A percentile compares a stretch with the other conserved stretches of the same genome.
Evolutionary conservation across 768 basidiomycete genomes (phyloP).

Genomic region (Cytidiella melzeri): DNA sequence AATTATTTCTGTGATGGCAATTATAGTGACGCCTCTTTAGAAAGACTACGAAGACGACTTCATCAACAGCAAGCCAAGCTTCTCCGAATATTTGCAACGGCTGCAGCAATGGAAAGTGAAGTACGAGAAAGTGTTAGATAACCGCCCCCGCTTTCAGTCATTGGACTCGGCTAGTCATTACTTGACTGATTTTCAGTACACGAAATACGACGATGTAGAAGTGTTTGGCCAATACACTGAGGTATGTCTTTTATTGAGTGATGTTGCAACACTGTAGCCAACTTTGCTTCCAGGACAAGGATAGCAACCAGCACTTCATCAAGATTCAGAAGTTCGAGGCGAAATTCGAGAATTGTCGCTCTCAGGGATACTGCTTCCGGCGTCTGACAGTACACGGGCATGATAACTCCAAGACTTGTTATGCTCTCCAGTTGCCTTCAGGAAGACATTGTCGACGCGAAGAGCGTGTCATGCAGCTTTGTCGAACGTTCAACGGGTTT

Average conservation of each 20-base stretch:
- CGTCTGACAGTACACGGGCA: conserved; percentile 87
- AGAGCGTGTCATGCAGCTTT: conserved; percentile 85
- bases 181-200: conserved; percentile 95
- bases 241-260: conserved; percentile 33
- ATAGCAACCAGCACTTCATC: conserved; percentile 86
- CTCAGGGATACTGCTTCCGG: conserved; percentile 82
- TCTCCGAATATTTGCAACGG: conserved; percentile 82
- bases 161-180: conserved; percentile 87
- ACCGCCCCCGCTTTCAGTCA: conserved; percentile 76
- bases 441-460: conserved; percentile 84
- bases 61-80: conserved; percentile 65
- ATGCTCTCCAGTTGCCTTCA: conserved; percentile 86
- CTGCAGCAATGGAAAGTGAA: conserved; percentile 92
- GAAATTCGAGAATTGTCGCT: conserved; percentile 85
- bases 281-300: conserved; percentile 66
- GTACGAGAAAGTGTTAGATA: conserved; percentile 80
- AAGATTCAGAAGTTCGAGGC: conserved; percentile 88
- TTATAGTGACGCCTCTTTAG: conserved; percentile 32
- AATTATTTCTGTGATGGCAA: background rate
- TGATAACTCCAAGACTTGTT: conserved; percentile 85
- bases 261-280: background rate
- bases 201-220: conserved; percentile 96
- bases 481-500: conserved; percentile 92
- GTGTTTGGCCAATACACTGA: conserved; percentile 99
- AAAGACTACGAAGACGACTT: conserved; percentile 92